phyloP scores from a whole-genome alignment of 306 rosid genomes.

The Malus domestica region ASM211411v1 NC_041790.1:11471001-11471500 shows the following conservation, averaged over 20 bases:
- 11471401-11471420: constrained; percentile 22
- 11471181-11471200: constrained; percentile 7
- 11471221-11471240: constrained; percentile 14
- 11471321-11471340: constrained; percentile 43
- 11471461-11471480: background rate
- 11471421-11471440: background rate
- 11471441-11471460: background rate
- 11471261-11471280: constrained; percentile 11
- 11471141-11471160: constrained; percentile 23
- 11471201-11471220: constrained; percentile 53
- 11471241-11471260: background rate
- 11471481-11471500: background rate
- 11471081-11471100: background rate
- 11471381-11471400: constrained; percentile 9
- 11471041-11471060: background rate
- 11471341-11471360: constrained; percentile 27
- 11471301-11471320: constrained; percentile 45
- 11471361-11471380: constrained; percentile 6
- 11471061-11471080: background rate
- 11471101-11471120: background rate
- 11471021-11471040: constrained; percentile 32
- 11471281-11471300: constrained; percentile 14
- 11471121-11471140: background rate
- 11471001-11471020: constrained; percentile 36
- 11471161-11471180: constrained; percentile 20